phyloP scores from a whole-genome alignment of 2,329 filamentous ascomycete species.

The Amesomyces nigricolor region DNA sequence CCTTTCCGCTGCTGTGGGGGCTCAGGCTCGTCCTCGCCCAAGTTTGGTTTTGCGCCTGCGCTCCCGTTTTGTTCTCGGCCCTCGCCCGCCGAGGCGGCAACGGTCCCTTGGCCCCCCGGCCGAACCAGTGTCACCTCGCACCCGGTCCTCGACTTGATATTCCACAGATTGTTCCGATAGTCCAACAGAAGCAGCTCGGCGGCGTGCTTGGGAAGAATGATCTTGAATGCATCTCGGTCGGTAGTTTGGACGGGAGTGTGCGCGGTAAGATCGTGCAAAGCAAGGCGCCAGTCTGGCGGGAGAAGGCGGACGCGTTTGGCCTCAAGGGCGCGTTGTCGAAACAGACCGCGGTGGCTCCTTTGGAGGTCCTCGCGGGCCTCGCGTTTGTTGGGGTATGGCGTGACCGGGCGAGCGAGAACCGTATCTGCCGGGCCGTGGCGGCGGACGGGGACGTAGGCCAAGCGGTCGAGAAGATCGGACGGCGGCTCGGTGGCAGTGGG shows the following conservation, averaged over 20 bases:
- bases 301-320: conserved; percentile 31
- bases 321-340: conserved; percentile 36
- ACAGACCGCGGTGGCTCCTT: conserved; percentile 26
- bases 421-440: conserved; percentile 21
- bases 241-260: conserved; percentile 29
- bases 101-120: not conserved
- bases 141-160: conserved; percentile 27
- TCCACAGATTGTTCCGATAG: conserved; percentile 25
- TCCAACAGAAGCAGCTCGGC: conserved; percentile 20
- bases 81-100: not conserved
- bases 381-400: conserved; percentile 19
- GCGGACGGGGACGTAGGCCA: conserved; percentile 23
- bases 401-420: conserved; percentile 28
- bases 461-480: conserved; percentile 22
- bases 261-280: conserved; percentile 35
- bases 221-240: conserved; percentile 22
- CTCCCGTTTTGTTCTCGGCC: not conserved
- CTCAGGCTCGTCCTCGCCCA: no score
- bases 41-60: not conserved
- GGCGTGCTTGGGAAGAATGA: conserved; percentile 23
- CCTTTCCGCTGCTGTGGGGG: no score
- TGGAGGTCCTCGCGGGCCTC: conserved; percentile 24
- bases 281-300: conserved; percentile 37
- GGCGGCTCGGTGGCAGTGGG: not conserved
- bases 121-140: conserved; percentile 25